Base-by-base conservation (phyloP, 352 stramenopile genomes). In the Phytophthora chlamydospora region DNA sequence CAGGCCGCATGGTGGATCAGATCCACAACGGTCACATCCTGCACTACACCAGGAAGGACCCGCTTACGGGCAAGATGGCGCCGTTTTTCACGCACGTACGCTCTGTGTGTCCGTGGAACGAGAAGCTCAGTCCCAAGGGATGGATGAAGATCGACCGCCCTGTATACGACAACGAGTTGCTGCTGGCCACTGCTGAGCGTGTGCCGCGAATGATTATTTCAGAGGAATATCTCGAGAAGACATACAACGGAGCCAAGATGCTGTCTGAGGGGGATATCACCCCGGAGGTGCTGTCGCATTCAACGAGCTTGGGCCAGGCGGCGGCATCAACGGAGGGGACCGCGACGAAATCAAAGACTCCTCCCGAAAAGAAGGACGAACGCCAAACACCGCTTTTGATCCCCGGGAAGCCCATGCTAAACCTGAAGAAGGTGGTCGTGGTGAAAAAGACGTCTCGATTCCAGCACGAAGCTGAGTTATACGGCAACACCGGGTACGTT, bases 21-120 rank as follows among this genome's bases (percentile, higher is more conserved):
- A 90, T 96, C 40, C 84, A 96, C 68, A 96, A 96, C 58, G 89
- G 86, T 4, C 85, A 95, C 53, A 90, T 96, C 46, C 65, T 96
- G 49, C 87, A 95, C 62, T 96, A 95, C 73, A 95, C 87, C 29
- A 80, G 89, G 12, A 78, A 62, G 2, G 73, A 96, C 50, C 89
- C 89, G n/a, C 52, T 60, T 21, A 93, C 83, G 0, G 83, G 84
- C 4, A 78, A 80, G 33, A 82, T 91, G 65, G 80, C 84, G n/a
- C 82, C 87, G n/a, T 94, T 78, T 53, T 96, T 96, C 45, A 93
- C 86, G 38, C 85, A 95, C 57, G 83, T 96, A 67, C 88, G 88
- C n/a, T 95, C 86, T 0, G 87, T 96, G 43, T 96, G 88, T 69
- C 88, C 88, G 14, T 96, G 88, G 88, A 95, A 96, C 56, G 83